Evolutionary conservation across 768 basidiomycete genomes (phyloP), one percentile per base, ranked within the genome.

Genomic region (Dendrothele bispora): DNA sequence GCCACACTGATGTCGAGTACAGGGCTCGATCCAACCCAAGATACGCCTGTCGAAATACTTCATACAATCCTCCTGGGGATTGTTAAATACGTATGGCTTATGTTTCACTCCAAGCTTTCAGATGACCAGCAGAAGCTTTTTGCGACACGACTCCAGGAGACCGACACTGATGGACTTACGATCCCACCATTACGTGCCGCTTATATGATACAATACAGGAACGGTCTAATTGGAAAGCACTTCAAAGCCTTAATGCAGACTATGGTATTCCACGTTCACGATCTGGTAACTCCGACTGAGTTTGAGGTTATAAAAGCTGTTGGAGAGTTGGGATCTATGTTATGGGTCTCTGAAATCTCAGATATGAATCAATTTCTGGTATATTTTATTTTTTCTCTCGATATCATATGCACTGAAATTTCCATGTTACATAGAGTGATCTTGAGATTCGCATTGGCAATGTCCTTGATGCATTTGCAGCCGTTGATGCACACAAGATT

Each of bases 11-110:
- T n/a, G n/a, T n/a, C n/a, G n/a, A n/a, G n/a, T n/a, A n/a, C n/a
- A 51, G 50, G 44, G 6, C 43, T 46, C 21, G 50, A 51, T 38
- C 50, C 50, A 1, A 43, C 62, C 6, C 22, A 52, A 27, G 65
- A 71, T 53, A 70, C 69, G 2, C 68, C 72, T 3, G 59, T 72
- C 11, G 73, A 78, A 57, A 56, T 75, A n/a, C n/a, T n/a, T n/a
- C n/a, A n/a, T n/a, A n/a, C n/a, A n/a, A n/a, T n/a, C n/a, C n/a
- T n/a, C n/a, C n/a, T n/a, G n/a, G n/a, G n/a, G n/a, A n/a, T n/a
- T n/a, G n/a, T n/a, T n/a, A n/a, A n/a, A n/a, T n/a, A n/a, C n/a
- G n/a, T n/a, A n/a, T n/a, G n/a, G n/a, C n/a, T n/a, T n/a, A n/a
- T n/a, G n/a, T n/a, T n/a, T 4, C 61, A 68, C 43, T 63, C 60